These are phyloP conservation scores for Cystobasidium tubakii DNA, from an alignment of 768 basidiomycete genomes.

Conservation along the genomic window DNA sequence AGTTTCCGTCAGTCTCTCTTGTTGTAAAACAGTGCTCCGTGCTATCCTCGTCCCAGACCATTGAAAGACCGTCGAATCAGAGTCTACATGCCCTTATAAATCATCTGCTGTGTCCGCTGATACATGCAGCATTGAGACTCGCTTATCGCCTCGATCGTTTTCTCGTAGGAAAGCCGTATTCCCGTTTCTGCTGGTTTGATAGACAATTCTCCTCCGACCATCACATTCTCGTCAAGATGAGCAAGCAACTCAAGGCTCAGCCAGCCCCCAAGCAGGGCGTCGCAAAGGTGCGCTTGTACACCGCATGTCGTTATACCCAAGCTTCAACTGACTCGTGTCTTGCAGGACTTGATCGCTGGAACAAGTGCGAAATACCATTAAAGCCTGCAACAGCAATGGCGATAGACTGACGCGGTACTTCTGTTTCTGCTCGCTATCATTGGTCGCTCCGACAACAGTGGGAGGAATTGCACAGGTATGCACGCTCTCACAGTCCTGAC, in stretches of 20 bases:
- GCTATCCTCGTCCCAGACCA: too few species aligned
- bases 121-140: too few species aligned
- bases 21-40: too few species aligned
- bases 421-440: not conserved
- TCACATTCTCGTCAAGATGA: constrained; percentile 1
- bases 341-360: constrained; percentile 30
- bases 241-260: constrained; percentile 13
- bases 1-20: too few species aligned
- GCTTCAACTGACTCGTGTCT: constrained; percentile 1
- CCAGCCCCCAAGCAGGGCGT: not conserved
- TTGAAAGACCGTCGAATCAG: too few species aligned
- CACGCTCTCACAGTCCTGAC: not conserved
- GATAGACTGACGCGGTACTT: not conserved
- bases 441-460: constrained; percentile 9
- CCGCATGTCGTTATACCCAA: not conserved
- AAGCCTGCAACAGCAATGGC: not conserved
- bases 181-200: too few species aligned
- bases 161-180: too few species aligned
- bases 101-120: too few species aligned
- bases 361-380: constrained; percentile 15
- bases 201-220: too few species aligned
- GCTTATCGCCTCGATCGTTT: not conserved
- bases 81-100: too few species aligned
- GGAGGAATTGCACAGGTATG: constrained; percentile 36
- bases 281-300: constrained; percentile 18